Evolutionary conservation across 495 filamentous ascomycete species (phyloP), one percentile per base, ranked within the genome.

Genomic region (Astrocystis sublimbata): DNA sequence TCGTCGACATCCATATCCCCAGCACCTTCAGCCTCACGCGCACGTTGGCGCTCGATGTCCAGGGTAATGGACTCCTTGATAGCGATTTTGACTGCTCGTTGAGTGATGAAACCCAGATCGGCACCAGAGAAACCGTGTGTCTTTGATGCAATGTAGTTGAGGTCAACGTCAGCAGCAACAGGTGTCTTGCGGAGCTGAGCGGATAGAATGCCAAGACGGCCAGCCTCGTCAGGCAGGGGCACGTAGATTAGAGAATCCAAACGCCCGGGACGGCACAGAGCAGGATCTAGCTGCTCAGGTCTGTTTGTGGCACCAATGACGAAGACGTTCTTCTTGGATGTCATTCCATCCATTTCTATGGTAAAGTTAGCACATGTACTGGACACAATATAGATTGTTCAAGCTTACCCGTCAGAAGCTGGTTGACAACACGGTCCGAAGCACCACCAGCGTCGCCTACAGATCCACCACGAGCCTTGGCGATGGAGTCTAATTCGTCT

Each of bases 251-350:
- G 85, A 47, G 94, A 97, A 75, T 98, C 94, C 23, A 98, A 89
- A 92, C 94, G 94, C 64, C 94, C 94, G 42, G 94, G 94, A 82
- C 94, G 93, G 83, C 94, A 97, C 68, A 98, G 85, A 61, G 94
- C 94, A 73, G 93, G 92, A 78, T 98, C 94, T 47, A 98, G 87
- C 80, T 98, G 94, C 82, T 98, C 94, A 41, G 94, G 94, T 80
- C 94, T 87, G 82, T 98, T 98, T 72, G 94, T 98, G 33, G 94
- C 94, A 77, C 94, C 94, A 69, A 98, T 98, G 67, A 98, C 94
- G 81, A 98, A 98, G 68, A 98, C 94, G 78, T 98, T 98, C 90
- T 98, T 98, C 91, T 98, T 98, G 7, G 93, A 96, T 49, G 96
- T 97, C 92, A 97, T 97, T 69, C 92, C 92, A 68, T 97, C 92